Evolutionary conservation across 805 yeast genomes (phyloP), one percentile per base, ranked within the genome.

Genomic region (Lipomyces sp.): DNA sequence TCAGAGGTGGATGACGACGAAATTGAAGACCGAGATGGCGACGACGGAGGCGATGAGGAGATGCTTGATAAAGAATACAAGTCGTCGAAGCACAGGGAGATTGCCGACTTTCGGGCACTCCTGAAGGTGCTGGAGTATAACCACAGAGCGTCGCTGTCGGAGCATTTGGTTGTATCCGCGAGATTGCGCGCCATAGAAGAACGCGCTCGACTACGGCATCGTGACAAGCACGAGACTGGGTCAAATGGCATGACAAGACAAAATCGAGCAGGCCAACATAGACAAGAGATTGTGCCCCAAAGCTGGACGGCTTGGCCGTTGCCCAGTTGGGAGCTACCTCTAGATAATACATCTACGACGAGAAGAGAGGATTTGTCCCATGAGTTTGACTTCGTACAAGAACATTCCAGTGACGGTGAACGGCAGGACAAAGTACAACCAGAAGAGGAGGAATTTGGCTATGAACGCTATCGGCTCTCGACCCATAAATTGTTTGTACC

Each of bases 261-360:
- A 55, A 15, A 6, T 39, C 50, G 35, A 37, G 13, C n/a, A 42
- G 55, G 29, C 50, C 30, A 8, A 33, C 11, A 13, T 30, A 37
- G 29, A 34, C 29, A 39, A 13, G 8, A 56, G 24, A 24, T 59
- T 13, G 45, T 60, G 13, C 45, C 34, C n/a, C 58, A 59, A 18
- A 24, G 56, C 24, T 62, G 64, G 64, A 65, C 69, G 3, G 63
- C 64, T 6, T 65, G 65, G 65, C 66, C 69, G 15, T 35, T 65
- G 18, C 63, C 62, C 7, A 18, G 45, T n/a, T 54, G 37, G 8
- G 42, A 56, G 32, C 58, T 62, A 29, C 60, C 60, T 1, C 33
- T 11, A 2, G 63, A 39, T 32, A 51, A 30, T 51, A 30, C 37
- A 3, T 32, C 8, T 58, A n/a, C 7, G 13, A 4, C 13, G 7